Base-by-base conservation (phyloP, 352 stramenopile species). In the Pelagophyceae sp. region DNA sequence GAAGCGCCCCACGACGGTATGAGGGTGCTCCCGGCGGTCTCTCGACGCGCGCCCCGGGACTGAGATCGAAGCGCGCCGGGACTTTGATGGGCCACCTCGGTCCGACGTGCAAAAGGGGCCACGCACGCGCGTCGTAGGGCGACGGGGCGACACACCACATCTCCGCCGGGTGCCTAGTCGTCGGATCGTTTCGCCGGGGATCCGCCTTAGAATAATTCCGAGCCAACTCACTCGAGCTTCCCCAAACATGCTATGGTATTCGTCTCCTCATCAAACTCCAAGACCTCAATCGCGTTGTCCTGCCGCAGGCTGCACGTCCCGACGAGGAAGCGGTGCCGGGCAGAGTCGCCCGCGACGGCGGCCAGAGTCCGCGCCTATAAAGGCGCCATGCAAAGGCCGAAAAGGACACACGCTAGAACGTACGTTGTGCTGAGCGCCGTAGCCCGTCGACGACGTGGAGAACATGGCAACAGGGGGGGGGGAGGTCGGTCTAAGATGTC, bases 261-360 rank as follows among this genome's bases (percentile, higher is more conserved):
- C 3, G 61, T 40, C 61, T 71, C 61, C 11, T 71, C 61, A 31
- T 71, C 61, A n/a, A 71, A 71, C 6, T 71, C 61, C 6, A 71
- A 25, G 11, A 71, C 61, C 29, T 71, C 19, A 2, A 71, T 38
- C 61, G 6, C 27, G 31, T 71, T 71, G n/a, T 37, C 19, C 33
- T 71, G n/a, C n/a, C 31, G 61, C 19, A 38, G n/a, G 61, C 31
- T 25, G 33, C 61, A 35, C 61, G 61, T 71, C 19, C 61, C 61
- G 61, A 71, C 19, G 6, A 71, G 2, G 61, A 71, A 71, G 3
- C 45, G 61, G 61, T 71, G 61, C 33, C 29, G 61, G 2, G 29
- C 38, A 11, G 61, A 25, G 33, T 71, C 61, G 29, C 19, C 61
- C n/a, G 25, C 17, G 19, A 71, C 61, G 19, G 61, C 61, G 3